These are phyloP conservation scores for Gracilaria gracilis DNA, from an alignment of 23 red algal genomes.

Conservation along the genomic window DNA sequence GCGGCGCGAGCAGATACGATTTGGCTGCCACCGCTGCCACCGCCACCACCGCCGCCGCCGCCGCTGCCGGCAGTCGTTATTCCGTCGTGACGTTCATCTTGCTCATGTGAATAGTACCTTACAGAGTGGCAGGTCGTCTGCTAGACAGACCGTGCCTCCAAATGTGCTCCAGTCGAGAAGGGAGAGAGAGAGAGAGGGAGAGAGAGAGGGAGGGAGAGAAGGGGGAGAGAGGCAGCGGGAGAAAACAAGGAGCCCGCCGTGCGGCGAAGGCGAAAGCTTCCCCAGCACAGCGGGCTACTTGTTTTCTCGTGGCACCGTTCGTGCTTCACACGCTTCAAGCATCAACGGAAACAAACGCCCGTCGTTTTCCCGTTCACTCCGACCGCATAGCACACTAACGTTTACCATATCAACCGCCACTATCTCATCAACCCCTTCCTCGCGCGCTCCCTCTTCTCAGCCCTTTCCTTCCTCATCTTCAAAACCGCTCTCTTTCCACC, in stretches of 20 bases:
- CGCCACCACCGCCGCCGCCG: background rate
- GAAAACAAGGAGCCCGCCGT: too few species aligned
- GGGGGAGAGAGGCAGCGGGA: too few species aligned
- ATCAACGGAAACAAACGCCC: background rate
- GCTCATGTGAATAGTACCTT: too few species aligned
- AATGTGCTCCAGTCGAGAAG: too few species aligned
- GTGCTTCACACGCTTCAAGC: too few species aligned
- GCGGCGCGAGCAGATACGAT: background rate
- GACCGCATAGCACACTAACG: background rate
- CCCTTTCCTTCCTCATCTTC: constrained; percentile 20
- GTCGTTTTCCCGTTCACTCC: background rate
- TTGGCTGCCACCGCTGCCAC: background rate
- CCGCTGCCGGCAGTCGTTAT: too few species aligned
- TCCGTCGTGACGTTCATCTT: too few species aligned
- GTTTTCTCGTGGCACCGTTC: background rate
- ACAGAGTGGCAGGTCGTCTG: background rate
- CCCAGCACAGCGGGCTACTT: too few species aligned
- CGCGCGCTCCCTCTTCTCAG: background rate
- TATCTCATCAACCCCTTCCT: constrained; percentile 50
- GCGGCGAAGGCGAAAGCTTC: too few species aligned
- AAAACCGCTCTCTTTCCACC: constrained; percentile 42
- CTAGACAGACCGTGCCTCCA: background rate
- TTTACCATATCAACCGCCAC: background rate
- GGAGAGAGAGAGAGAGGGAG: too few species aligned
- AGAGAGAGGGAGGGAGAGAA: too few species aligned